Conservation (phyloP, 2,329 filamentous ascomycete genomes). For the Penicillium sp. region DNA sequence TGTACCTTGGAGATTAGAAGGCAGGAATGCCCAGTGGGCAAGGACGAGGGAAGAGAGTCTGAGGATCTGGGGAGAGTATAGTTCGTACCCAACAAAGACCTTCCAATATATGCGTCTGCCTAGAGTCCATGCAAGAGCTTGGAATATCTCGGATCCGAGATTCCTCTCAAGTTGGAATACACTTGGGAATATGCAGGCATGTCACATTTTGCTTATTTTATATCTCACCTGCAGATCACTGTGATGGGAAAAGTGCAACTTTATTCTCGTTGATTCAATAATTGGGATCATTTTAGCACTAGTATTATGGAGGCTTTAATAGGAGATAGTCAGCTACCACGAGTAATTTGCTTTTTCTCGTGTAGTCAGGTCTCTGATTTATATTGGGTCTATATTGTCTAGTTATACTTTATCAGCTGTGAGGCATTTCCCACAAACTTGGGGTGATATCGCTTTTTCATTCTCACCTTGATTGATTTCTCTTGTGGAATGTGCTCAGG, state of each 20-base stretch:
- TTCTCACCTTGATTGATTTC: neutral
- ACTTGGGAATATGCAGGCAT: neutral
- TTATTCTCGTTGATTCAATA: neutral
- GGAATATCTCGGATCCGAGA: neutral
- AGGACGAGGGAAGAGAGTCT: no score
- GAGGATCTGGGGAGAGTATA: no score
- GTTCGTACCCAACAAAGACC: no score
- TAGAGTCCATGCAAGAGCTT: neutral
- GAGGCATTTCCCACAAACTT: neutral
- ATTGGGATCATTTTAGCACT: neutral
- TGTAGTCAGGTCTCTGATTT: neutral
- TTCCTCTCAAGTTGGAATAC: neutral
- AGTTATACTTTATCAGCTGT: no score
- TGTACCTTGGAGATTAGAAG: no score
- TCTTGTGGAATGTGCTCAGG: neutral
- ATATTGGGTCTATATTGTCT: neutral
- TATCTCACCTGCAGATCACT: neutral
- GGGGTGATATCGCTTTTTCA: no score
- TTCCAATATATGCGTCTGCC: neutral
- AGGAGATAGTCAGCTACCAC: neutral
- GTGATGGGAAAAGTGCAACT: neutral
- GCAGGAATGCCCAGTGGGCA: no score
- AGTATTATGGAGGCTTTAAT: neutral
- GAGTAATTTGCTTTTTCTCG: neutral
- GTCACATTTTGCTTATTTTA: neutral